These are phyloP conservation scores for Phlegmacium glaucopus DNA, from an alignment of 768 basidiomycete genomes.

Conservation along the genomic window DNA sequence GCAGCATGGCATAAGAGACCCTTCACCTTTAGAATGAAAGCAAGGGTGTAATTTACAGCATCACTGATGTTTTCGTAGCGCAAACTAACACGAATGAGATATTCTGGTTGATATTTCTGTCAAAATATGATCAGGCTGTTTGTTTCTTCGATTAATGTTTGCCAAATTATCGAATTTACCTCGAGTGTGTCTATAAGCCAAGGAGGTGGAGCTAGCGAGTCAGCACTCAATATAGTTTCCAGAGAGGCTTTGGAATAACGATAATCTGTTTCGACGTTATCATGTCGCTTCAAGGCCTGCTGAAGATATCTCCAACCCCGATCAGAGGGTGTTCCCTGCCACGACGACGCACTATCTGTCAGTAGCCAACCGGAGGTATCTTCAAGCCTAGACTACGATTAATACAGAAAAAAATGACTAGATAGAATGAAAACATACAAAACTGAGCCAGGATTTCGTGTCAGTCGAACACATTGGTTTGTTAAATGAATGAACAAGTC, in stretches of 20 bases:
- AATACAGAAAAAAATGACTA: neutral
- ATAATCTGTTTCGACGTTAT: conserved; percentile 65
- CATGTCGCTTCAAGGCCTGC: conserved; percentile 73
- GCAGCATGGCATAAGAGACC: neutral
- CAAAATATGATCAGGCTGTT: conserved; percentile 2
- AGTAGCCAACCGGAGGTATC: conserved; percentile 81
- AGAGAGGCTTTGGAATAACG: conserved; percentile 74
- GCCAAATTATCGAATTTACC: conserved; percentile 33
- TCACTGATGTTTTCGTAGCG: conserved; percentile 77
- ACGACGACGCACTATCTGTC: conserved; percentile 74
- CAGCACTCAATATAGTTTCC: conserved; percentile 71
- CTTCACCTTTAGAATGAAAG: conserved; percentile 69
- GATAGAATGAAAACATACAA: conserved; percentile 40
- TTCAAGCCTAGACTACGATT: conserved; percentile 47
- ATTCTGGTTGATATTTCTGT: conserved; percentile 76
- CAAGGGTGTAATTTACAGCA: conserved; percentile 70
- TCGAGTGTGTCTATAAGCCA: conserved; percentile 81
- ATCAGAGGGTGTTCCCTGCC: conserved; percentile 78
- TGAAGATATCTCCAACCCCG: conserved; percentile 90
- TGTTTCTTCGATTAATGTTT: neutral
- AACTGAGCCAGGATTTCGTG: conserved; percentile 55
- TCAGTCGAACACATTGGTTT: conserved; percentile 72
- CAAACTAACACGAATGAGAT: conserved; percentile 75
- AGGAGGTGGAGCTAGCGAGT: conserved; percentile 64
- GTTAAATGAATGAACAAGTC: conserved; percentile 80